Conservation (phyloP, 2,329 filamentous ascomycete species). For the Thielaviopsis euricoi region DNA sequence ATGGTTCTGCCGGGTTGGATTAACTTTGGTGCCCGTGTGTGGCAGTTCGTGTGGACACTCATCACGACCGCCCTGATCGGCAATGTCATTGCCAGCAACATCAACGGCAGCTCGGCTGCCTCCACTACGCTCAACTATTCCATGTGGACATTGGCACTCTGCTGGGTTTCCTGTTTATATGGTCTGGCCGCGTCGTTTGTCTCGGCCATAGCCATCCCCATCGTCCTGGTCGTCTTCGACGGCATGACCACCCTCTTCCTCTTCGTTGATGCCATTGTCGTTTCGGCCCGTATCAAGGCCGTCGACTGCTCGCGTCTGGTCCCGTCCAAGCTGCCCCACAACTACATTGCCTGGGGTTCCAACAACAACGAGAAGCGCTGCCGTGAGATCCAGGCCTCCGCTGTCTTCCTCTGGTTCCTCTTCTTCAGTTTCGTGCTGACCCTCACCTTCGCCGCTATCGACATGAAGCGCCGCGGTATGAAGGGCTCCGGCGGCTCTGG, state of each 20-base stretch:
- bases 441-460: constrained; percentile 37
- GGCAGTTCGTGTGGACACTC: constrained; percentile 35
- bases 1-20: constrained; percentile 24
- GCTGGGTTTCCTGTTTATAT: constrained; percentile 48
- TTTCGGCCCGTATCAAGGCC: constrained; percentile 51
- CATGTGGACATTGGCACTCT: constrained; percentile 53
- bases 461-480: constrained; percentile 31
- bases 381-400: constrained; percentile 57
- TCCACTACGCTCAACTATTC: constrained; percentile 40
- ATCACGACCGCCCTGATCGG: constrained; percentile 39
- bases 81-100: constrained; percentile 38
- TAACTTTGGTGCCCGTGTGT: constrained; percentile 27
- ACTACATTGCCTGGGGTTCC: constrained; percentile 48
- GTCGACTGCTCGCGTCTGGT: constrained; percentile 47
- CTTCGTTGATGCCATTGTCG: constrained; percentile 52
- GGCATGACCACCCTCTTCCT: constrained; percentile 46
- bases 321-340: constrained; percentile 19
- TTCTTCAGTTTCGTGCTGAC: constrained; percentile 44
- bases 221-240: constrained; percentile 41
- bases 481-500: constrained; percentile 27
- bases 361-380: constrained; percentile 45
- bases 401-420: constrained; percentile 67
- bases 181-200: constrained; percentile 41
- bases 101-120: constrained; percentile 25
- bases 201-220: constrained; percentile 32